Evolutionary conservation across 1,139 yeast genomes (phyloP).

Genomic region (Yamadazyma sp.): DNA sequence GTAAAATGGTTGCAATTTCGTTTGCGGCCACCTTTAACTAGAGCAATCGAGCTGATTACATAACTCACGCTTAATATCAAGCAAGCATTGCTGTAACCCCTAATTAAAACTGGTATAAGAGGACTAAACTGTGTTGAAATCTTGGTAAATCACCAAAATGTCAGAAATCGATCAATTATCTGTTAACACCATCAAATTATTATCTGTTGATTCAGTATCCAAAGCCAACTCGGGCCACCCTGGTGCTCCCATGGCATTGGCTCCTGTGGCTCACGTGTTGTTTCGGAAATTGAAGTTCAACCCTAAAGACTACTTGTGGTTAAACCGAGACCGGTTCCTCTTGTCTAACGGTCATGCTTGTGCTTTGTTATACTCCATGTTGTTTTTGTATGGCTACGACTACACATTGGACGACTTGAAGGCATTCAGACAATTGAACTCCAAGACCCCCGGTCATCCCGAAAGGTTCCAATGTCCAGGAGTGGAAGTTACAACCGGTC

Average conservation of each 20-base stretch:
- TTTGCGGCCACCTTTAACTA: not conserved
- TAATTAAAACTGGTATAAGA: not conserved
- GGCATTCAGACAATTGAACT: constrained; percentile 83
- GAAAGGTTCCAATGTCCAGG: constrained; percentile 78
- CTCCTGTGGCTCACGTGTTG: constrained; percentile 66
- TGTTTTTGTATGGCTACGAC: constrained; percentile 83
- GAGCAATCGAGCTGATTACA: constrained; percentile 1
- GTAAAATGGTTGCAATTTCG: not conserved
- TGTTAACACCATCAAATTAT: constrained; percentile 81
- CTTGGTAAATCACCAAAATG: too few species aligned
- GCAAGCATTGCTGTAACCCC: constrained; percentile 1
- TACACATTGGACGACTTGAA: constrained; percentile 82
- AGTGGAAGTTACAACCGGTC: constrained; percentile 96
- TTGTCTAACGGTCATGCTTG: constrained; percentile 96
- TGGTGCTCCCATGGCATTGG: constrained; percentile 97
- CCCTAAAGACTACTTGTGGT: constrained; percentile 89
- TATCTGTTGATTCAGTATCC: constrained; percentile 83
- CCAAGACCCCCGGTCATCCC: constrained; percentile 97
- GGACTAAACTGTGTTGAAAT: too few species aligned
- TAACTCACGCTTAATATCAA: not conserved
- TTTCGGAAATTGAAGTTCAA: constrained; percentile 81
- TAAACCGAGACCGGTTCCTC: constrained; percentile 91
- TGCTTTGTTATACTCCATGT: constrained; percentile 80
- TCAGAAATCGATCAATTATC: constrained; percentile 65
- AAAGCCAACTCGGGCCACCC: constrained; percentile 97